Percentiles rank a stretch among this genome's conserved stretches.
Evolutionary conservation across 1,284 basidiomycete species (phyloP).

Genomic region (Neonothopanus nambi): DNA sequence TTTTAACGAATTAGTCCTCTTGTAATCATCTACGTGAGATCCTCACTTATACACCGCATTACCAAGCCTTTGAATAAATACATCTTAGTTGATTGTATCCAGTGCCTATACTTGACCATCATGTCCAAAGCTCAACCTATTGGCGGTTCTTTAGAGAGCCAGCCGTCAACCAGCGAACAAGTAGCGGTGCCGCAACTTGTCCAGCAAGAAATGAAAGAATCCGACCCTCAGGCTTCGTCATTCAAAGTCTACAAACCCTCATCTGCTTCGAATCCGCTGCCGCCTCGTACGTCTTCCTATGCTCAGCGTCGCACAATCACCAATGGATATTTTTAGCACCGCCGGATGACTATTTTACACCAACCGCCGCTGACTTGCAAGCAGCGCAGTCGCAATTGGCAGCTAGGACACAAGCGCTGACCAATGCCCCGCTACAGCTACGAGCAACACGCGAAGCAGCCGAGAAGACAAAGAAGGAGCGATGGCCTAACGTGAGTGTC

Average conservation of each 20-base stretch:
- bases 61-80: conserved; percentile 14
- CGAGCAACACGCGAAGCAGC: conserved; percentile 67
- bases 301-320: not conserved
- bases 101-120: conserved; percentile 5
- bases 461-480: conserved; percentile 58
- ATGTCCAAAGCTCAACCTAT: conserved; percentile 19
- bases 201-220: not conserved
- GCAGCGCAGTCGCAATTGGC: conserved; percentile 65
- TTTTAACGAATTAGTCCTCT: not conserved
- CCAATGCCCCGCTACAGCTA: conserved; percentile 76
- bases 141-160: conserved; percentile 4
- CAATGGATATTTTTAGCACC: conserved; percentile 10
- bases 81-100: conserved; percentile 5
- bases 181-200: not conserved
- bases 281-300: conserved; percentile 14
- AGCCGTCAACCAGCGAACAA: not conserved
- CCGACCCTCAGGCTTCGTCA: conserved; percentile 15
- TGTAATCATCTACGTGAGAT: not conserved
- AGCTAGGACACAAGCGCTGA: conserved; percentile 64
- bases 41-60: not conserved
- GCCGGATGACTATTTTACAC: conserved; percentile 75
- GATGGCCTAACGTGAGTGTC: conserved; percentile 68
- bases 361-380: conserved; percentile 74
- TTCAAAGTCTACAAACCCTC: conserved; percentile 55
- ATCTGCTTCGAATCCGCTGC: conserved; percentile 13